These are phyloP conservation scores for Trametes polyzona DNA, from an alignment of 1,284 basidiomycete genomes.

Conservation along the genomic window DNA sequence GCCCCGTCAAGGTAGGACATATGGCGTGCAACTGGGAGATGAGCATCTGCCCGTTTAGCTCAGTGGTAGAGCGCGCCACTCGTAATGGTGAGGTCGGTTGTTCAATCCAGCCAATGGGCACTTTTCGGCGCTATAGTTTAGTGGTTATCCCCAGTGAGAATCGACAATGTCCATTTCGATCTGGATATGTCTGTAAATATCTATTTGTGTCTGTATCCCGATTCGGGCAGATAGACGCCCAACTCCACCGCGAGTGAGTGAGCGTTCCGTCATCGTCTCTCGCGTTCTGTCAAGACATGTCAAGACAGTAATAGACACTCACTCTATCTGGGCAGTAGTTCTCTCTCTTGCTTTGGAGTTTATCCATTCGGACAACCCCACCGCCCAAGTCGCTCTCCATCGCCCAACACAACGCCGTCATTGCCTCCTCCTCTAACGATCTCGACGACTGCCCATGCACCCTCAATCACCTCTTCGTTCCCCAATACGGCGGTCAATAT, in stretches of 20 bases:
- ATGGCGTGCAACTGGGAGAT: too few relatives aligned
- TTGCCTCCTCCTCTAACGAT: too few relatives aligned
- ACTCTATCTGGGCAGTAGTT: not conserved
- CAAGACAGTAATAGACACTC: not conserved
- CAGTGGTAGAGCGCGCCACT: constrained; percentile 21
- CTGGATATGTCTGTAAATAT: not conserved
- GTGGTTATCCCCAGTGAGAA: constrained; percentile 8
- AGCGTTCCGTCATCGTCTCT: not conserved
- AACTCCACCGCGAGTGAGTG: not conserved
- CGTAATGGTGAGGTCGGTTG: constrained; percentile 21
- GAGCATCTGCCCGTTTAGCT: constrained; percentile 13
- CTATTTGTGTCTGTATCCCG: not conserved
- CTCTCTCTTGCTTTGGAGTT: not conserved
- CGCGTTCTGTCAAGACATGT: not conserved
- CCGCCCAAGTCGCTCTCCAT: too few relatives aligned
- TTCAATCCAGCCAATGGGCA: constrained; percentile 19
- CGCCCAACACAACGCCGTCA: too few relatives aligned
- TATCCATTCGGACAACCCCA: not conserved
- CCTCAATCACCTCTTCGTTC: too few relatives aligned
- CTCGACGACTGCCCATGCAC: too few relatives aligned
- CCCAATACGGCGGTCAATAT: too few relatives aligned
- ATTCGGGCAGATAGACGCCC: not conserved
- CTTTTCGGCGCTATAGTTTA: constrained; percentile 21
- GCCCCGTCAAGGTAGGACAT: too few relatives aligned
- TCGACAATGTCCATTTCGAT: not conserved